Evolutionary conservation across 441 rosid species (phyloP).

Genomic region (Mallotus repandus): DNA sequence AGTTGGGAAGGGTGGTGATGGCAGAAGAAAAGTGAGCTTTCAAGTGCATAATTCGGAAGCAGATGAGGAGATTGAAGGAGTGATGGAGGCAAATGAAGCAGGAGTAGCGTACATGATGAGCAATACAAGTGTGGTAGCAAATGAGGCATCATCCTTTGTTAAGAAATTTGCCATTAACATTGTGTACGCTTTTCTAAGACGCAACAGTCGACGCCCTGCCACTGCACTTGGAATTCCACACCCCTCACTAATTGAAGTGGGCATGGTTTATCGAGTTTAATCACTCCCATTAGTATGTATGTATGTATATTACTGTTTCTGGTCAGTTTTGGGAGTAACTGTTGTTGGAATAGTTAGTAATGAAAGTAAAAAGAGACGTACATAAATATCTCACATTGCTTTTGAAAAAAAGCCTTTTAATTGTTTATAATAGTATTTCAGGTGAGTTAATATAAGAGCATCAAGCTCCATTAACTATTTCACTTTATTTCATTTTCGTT

Average conservation of each 20-base stretch:
- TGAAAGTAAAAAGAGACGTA: no score
- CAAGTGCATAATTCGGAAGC: constrained; percentile 16
- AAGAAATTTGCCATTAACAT: constrained; percentile 37
- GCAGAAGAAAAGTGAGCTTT: constrained; percentile 13
- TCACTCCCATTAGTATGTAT: not conserved
- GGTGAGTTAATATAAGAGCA: no score
- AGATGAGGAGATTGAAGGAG: constrained; percentile 24
- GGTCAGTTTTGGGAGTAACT: no score
- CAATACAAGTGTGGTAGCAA: constrained; percentile 29
- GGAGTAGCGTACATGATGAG: constrained; percentile 42
- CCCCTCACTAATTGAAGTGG: constrained; percentile 35
- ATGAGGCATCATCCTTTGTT: constrained; percentile 28
- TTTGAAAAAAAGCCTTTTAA: no score
- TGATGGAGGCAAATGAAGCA: constrained; percentile 40
- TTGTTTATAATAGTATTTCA: no score
- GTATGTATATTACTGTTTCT: no score
- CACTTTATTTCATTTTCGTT: no score
- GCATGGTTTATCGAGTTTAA: constrained; percentile 43
- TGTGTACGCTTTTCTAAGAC: constrained; percentile 39
- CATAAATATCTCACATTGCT: no score
- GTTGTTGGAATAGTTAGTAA: no score
- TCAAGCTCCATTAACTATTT: no score
- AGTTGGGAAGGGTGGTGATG: not conserved
- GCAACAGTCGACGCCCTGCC: constrained; percentile 36
- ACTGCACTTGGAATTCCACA: constrained; percentile 37